These are phyloP conservation scores for Lactifluus piperatus DNA, from an alignment of 768 basidiomycete genomes.

Conservation along the genomic window DNA sequence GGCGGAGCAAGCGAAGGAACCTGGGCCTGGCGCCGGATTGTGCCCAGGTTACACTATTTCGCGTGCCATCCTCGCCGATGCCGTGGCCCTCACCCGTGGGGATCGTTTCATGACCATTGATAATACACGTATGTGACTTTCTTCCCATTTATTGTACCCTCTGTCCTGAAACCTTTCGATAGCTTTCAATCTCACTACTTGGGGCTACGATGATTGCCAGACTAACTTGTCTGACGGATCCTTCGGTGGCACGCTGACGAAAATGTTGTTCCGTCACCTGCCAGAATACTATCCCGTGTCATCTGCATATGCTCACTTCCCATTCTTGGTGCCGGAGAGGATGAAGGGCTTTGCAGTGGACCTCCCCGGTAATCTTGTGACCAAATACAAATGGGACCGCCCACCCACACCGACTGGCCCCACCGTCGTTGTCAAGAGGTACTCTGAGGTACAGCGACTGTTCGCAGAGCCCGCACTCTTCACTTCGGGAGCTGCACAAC, in stretches of 20 bases:
- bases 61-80: slow-evolving; percentile 75
- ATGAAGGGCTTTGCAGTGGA: slow-evolving; percentile 36
- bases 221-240: slow-evolving; percentile 57
- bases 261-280: slow-evolving; percentile 62
- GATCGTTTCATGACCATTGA: slow-evolving; percentile 75
- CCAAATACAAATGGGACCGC: slow-evolving; percentile 52
- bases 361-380: slow-evolving; percentile 25
- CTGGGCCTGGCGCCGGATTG: slow-evolving; percentile 60
- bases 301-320: slow-evolving; percentile 71
- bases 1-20: slow-evolving; percentile 61
- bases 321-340: slow-evolving; percentile 56
- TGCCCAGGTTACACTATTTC: slow-evolving; percentile 82
- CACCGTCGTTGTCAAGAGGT: background rate
- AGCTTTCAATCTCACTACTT: slow-evolving; percentile 69
- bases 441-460: background rate
- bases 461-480: background rate
- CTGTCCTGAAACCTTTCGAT: background rate
- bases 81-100: slow-evolving; percentile 65
- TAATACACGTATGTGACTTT: slow-evolving; percentile 51
- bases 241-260: slow-evolving; percentile 66
- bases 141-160: background rate
- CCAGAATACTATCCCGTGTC: slow-evolving; percentile 58
- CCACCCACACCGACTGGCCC: slow-evolving; percentile 28
- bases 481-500: background rate
- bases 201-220: slow-evolving; percentile 72